Percentiles rank a stretch among this genome's conserved stretches.
Evolutionary conservation across 2,329 filamentous ascomycete species (phyloP).

Genomic region (Coniochaeta ligniaria): DNA sequence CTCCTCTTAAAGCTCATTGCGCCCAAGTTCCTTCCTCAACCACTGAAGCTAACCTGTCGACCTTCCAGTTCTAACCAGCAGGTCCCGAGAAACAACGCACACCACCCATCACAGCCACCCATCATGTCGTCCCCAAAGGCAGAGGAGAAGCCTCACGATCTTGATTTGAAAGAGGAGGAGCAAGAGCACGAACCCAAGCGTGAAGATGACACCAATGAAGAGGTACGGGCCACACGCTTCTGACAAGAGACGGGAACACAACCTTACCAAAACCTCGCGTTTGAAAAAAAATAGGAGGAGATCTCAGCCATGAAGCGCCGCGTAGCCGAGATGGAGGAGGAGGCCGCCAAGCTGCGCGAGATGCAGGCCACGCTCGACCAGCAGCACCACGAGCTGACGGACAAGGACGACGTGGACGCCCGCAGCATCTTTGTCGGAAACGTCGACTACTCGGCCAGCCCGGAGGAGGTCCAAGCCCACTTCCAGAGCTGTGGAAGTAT

Average conservation of each 20-base stretch:
- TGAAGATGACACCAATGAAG: constrained; percentile 6
- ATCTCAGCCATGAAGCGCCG: constrained; percentile 82
- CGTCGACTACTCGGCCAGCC: constrained; percentile 93
- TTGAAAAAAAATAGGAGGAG: constrained; percentile 51
- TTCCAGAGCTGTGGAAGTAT: constrained; percentile 97
- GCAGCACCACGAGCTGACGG: constrained; percentile 73
- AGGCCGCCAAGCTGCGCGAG: constrained; percentile 77
- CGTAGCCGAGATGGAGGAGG: constrained; percentile 85
- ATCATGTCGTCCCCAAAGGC: constrained; percentile 6
- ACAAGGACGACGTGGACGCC: constrained; percentile 91
- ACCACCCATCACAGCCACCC: neutral
- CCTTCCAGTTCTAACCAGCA: neutral
- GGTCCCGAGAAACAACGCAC: neutral
- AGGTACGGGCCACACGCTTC: constrained; percentile 4
- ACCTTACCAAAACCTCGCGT: neutral
- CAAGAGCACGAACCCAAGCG: neutral
- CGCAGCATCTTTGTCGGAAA: constrained; percentile 98
- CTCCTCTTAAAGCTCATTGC: neutral
- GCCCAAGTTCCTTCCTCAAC: neutral
- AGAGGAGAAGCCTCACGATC: constrained; percentile 7
- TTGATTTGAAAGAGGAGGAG: constrained; percentile 11
- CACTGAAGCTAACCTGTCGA: neutral
- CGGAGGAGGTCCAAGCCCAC: constrained; percentile 96
- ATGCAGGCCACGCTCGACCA: constrained; percentile 84
- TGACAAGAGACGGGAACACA: neutral